Evolutionary conservation across 2,329 filamentous ascomycete species (phyloP), one percentile per base, ranked within the genome.

Genomic region (Alternaria triticina): DNA sequence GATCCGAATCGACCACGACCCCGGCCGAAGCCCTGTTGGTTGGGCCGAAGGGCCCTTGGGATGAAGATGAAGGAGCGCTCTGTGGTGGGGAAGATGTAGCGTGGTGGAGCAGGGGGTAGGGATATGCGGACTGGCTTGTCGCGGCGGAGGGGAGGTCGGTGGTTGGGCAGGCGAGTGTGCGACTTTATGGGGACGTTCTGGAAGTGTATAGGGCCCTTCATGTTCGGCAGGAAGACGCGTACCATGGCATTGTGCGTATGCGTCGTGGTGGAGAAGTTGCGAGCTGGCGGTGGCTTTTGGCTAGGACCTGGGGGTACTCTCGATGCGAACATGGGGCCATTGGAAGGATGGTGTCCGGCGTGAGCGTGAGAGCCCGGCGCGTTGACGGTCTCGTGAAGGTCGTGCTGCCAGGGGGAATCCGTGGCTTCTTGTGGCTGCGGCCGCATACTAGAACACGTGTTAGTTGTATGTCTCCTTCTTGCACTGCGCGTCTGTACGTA

Each of bases 1-100:
- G 91, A 87, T 15, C 89, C 88, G 61, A 92, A 91, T 40, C 92
- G 91, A 64, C 91, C 91, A 59, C 91, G 86, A 56, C 86, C 86
- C 59, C 88, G 85, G 46, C 85, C 85, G 69, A 90, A 88, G 28
- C 89, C 88, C 82, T 97, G 93, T 78, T 97, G 94, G 77, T 97
- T 97, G 13, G 96, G 96, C 70, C 96, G 89, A 83, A 97, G 87
- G 11, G 95, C 95, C 70, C 96, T 88, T 12, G 96, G 96, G 64
- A 99, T 99, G 82, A 99, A 99, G 73, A 97, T 97, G 80, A 99
- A 99, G 0, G 96, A 98, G 68, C 96, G 87, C 73, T 97, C 94
- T 50, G 88, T 86, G 3, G 94, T 91, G 6, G 96, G 96, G 81
- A 96, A 97, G 64, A 97, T 94, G 80, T 97, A 97, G 66, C 92